Percentiles rank a stretch among this genome's conserved stretches.
Conservation (phyloP, 345 rosid genomes). For the Ricinus communis region DNA sequence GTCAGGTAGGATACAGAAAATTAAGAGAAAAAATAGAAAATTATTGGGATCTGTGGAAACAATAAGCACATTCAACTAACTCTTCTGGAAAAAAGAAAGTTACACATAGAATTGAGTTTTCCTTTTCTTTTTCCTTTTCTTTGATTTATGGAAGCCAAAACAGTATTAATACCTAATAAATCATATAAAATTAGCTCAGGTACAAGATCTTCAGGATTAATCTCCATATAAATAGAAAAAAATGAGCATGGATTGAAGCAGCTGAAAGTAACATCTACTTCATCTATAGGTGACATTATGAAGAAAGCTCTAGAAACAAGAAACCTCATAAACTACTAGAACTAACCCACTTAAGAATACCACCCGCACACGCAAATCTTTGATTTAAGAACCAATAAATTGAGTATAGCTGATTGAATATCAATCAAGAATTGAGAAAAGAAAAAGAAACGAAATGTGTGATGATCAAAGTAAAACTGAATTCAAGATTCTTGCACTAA, state of each 20-base stretch:
- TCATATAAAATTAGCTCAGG: neutral
- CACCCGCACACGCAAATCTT: neutral
- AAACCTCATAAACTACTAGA: neutral
- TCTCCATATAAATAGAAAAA: neutral
- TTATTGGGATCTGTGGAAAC: conserved; percentile 13
- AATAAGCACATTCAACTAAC: conserved; percentile 1
- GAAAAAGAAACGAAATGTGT: neutral
- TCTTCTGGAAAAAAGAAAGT: neutral
- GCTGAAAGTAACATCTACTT: conserved; percentile 10
- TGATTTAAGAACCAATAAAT: neutral
- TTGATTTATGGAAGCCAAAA: conserved; percentile 6
- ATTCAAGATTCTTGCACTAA: no score
- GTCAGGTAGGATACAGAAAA: neutral
- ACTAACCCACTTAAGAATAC: no score
- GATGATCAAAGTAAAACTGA: neutral
- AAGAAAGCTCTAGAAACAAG: conserved; percentile 5
- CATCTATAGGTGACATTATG: conserved; percentile 3
- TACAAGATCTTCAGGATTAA: neutral
- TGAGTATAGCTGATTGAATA: neutral
- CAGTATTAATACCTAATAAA: neutral
- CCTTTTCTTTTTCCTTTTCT: neutral
- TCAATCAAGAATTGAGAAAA: neutral
- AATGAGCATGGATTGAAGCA: conserved; percentile 4
- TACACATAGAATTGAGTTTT: neutral
- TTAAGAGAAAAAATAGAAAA: neutral